These are phyloP conservation scores for Claviceps humidiphila DNA, from an alignment of 2,329 filamentous ascomycete species.

Conservation along the genomic window DNA sequence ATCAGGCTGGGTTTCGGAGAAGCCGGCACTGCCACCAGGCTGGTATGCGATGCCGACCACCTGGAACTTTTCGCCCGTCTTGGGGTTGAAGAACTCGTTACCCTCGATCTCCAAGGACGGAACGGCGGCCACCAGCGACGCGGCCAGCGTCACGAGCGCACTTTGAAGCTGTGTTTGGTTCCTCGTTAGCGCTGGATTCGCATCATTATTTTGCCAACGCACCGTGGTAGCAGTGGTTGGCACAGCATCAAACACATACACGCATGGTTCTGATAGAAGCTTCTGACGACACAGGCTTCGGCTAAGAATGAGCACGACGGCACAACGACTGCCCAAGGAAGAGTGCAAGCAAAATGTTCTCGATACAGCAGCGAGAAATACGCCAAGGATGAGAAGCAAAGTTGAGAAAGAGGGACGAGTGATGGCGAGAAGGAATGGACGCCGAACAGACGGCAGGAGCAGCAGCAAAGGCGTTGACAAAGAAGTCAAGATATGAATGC, in stretches of 20 bases:
- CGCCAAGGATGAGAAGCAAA: slow-evolving; percentile 9
- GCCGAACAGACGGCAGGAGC: slow-evolving; percentile 2
- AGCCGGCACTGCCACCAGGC: slow-evolving; percentile 51
- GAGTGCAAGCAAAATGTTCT: no score
- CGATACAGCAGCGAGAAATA: neutral
- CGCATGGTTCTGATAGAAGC: slow-evolving; percentile 6
- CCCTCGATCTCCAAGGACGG: slow-evolving; percentile 42
- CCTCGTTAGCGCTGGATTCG: neutral
- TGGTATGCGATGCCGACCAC: slow-evolving; percentile 58
- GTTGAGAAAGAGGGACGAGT: neutral
- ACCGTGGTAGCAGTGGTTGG: no score
- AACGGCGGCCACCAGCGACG: slow-evolving; percentile 41
- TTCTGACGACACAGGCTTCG: neutral
- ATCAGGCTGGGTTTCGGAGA: slow-evolving; percentile 39
- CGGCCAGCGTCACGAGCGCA: slow-evolving; percentile 38
- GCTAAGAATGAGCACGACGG: no score
- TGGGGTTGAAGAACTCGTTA: slow-evolving; percentile 45
- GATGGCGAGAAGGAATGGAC: slow-evolving; percentile 2
- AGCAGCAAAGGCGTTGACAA: neutral
- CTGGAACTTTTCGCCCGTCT: slow-evolving; percentile 47
- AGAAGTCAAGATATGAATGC: neutral
- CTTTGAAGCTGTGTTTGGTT: slow-evolving; percentile 21
- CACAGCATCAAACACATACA: slow-evolving; percentile 6
- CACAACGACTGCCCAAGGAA: no score
- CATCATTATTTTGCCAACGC: no score